Conservation (phyloP, 805 yeast species). For the Kuraishia molischiana region DNA sequence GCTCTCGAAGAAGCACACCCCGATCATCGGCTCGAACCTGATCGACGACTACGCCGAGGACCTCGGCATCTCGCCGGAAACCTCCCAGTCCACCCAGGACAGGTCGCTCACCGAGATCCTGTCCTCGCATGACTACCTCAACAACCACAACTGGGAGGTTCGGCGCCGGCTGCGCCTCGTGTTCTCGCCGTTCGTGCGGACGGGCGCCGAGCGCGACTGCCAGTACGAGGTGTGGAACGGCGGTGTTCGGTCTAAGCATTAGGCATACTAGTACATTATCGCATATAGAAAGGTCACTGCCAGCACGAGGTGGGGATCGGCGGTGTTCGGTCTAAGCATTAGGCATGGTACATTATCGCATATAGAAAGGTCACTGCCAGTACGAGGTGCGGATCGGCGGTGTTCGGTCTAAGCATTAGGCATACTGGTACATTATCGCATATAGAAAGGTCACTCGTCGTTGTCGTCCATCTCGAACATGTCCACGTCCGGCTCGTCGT, state of each 20-base stretch:
- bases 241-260: conserved; percentile 19
- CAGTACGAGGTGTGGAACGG: conserved; percentile 27
- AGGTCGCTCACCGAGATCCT: not conserved
- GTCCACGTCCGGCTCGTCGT: conserved; percentile 28
- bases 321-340: conserved; percentile 19
- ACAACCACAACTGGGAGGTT: conserved; percentile 21
- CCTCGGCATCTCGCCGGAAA: conserved; percentile 13
- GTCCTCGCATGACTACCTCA: conserved; percentile 15
- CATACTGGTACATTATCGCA: no score
- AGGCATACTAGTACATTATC: no score
- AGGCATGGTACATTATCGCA: no score
- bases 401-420: conserved; percentile 13
- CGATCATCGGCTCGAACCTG: conserved; percentile 22
- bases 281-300: no score
- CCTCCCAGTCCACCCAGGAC: not conserved
- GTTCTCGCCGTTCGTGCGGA: conserved; percentile 16
- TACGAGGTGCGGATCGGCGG: conserved; percentile 30
- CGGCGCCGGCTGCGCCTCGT: conserved; percentile 17
- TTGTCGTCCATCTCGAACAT: conserved; percentile 20
- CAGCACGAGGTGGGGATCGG: conserved; percentile 27
- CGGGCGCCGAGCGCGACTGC: conserved; percentile 2
- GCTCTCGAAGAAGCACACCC: conserved; percentile 30
- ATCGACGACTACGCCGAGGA: conserved; percentile 24
- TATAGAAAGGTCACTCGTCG: no score
- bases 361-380: conserved; percentile 6